Base-by-base conservation (phyloP, 2,329 filamentous ascomycete species). In the Rhinocladiella similis region DNA sequence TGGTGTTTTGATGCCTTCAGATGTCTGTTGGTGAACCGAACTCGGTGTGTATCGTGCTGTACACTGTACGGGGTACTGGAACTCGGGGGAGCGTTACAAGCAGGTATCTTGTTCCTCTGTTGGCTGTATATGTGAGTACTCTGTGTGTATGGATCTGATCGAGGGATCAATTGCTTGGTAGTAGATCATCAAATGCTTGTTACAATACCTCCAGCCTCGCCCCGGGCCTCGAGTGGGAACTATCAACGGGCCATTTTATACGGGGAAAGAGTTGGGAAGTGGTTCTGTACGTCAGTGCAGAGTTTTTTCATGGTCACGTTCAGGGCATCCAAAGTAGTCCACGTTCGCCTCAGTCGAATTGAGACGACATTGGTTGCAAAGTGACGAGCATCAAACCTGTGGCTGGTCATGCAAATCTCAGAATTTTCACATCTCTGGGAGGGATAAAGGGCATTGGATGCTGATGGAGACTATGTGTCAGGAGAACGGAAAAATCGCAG, bases 391-490 rank as follows among this genome's bases (percentile, higher is more conserved):
- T 18, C 47, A 51, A 36, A 41, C 25, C 29, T 33, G 29, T 43
- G 52, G 48, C 56, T 39, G 53, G 54, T 56, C 56, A 59, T 43
- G 56, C 51, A 53, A 39, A 29, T 35, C n/a, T 33, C 35, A 57
- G 54, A 51, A 42, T 49, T 45, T 53, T 42, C 25, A 38, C 14
- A 38, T n/a, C 29, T 25, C 45, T 48, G 39, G 29, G 47, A 19
- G 18, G 27, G 42, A 36, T 13, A 25, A 25, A 47, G 10, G 19
- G 42, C 43, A 56, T 59, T 56, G 56, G 52, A 54, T 50, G 42
- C 47, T 38, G 47, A 22, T 29, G 20, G 36, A 43, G 50, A 53
- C 49, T 53, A 56, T 59, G 56, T 59, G 56, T 59, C 56, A 59
- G 13, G 45, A 33, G 48, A 47, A 45, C 55, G 27, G 29, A 43